phyloP scores from a whole-genome alignment of 2,329 filamentous ascomycete genomes.

The Stagonosporopsis rhizophila region DNA sequence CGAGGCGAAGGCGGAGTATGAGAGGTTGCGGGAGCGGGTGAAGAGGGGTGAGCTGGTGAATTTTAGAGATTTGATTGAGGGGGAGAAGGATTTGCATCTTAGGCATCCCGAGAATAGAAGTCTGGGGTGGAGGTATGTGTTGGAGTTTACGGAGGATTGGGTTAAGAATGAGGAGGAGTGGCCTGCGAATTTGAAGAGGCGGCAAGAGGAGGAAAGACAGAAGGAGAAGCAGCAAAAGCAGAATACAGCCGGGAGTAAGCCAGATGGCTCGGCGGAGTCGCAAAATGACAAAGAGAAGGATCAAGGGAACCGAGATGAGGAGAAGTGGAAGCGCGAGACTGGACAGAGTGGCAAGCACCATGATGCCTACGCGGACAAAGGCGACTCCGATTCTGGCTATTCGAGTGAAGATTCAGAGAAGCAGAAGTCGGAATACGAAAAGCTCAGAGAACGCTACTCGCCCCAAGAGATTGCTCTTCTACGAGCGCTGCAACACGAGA shows the following conservation, averaged over 20 bases:
- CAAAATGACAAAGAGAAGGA: neutral
- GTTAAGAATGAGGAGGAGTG: slow-evolving; percentile 58
- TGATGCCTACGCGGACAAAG: slow-evolving; percentile 43
- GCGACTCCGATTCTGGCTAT: slow-evolving; percentile 22
- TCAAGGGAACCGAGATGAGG: slow-evolving; percentile 35
- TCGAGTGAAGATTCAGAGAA: slow-evolving; percentile 28
- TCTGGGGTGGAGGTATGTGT: slow-evolving; percentile 58
- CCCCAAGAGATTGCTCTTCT: slow-evolving; percentile 50
- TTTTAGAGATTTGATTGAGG: slow-evolving; percentile 45
- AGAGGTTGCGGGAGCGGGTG: slow-evolving; percentile 32
- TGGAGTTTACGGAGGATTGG: slow-evolving; percentile 58
- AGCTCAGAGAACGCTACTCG: slow-evolving; percentile 48
- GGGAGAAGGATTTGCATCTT: slow-evolving; percentile 53
- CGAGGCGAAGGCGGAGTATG: slow-evolving; percentile 35
- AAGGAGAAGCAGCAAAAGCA: slow-evolving; percentile 36
- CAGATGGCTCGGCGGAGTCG: slow-evolving; percentile 5
- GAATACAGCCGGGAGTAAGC: slow-evolving; percentile 24
- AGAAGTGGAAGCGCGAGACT: slow-evolving; percentile 30
- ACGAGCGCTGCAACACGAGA: slow-evolving; percentile 55
- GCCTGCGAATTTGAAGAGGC: slow-evolving; percentile 56
- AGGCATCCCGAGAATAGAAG: slow-evolving; percentile 54
- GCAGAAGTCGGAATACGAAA: slow-evolving; percentile 34
- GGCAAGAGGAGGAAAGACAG: slow-evolving; percentile 30
- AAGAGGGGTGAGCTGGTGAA: slow-evolving; percentile 47
- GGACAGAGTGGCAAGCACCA: slow-evolving; percentile 48